phyloP scores from a whole-genome alignment of 2,329 filamentous ascomycete genomes.

The Fusarium agapanthi region DNA sequence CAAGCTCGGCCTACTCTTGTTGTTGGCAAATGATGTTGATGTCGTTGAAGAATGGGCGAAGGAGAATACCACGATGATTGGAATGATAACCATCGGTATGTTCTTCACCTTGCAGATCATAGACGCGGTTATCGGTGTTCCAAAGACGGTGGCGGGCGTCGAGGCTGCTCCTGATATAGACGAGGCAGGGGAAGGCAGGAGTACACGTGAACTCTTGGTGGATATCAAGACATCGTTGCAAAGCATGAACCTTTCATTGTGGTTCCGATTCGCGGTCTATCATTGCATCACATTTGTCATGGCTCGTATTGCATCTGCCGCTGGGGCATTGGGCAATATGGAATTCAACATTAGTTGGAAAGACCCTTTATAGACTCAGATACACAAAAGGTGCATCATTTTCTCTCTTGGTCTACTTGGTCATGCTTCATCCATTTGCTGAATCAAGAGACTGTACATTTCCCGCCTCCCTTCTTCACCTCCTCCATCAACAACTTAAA shows the following conservation, averaged over 20 bases:
- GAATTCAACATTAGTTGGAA: neutral
- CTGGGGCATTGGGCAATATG: neutral
- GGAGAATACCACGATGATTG: accelerated
- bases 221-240: neutral
- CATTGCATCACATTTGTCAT: neutral
- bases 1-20: neutral
- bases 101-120: neutral
- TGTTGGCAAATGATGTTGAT: neutral
- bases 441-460: neutral
- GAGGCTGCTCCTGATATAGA: neutral
- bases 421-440: neutral
- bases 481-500: neutral
- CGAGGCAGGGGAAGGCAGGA: neutral
- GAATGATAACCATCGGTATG: neutral
- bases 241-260: neutral
- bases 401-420: neutral
- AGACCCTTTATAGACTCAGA: neutral
- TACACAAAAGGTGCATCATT: neutral
- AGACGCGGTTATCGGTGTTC: neutral
- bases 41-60: neutral
- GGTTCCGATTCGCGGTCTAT: neutral
- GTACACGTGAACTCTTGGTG: neutral
- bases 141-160: neutral
- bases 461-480: neutral
- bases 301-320: neutral